Evolutionary conservation across 2,329 filamentous ascomycete species (phyloP).

Genomic region (Grosmannia penicillata): DNA sequence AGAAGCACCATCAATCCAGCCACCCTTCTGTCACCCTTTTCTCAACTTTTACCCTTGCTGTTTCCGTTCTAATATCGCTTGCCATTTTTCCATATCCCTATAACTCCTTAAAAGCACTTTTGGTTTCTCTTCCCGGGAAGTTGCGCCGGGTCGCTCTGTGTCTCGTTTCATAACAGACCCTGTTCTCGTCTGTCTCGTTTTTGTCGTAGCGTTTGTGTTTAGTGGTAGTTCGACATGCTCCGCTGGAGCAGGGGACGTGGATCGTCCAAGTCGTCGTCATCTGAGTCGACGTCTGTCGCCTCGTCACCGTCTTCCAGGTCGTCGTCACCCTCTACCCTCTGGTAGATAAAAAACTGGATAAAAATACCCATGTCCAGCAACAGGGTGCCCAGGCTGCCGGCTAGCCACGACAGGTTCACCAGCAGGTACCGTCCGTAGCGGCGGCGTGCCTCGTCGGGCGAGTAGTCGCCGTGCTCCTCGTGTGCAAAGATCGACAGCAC

Average conservation of each 20-base stretch:
- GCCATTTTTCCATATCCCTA: background rate
- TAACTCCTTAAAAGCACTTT: background rate
- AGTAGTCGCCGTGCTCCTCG: slow-evolving; percentile 44
- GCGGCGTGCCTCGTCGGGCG: slow-evolving; percentile 43
- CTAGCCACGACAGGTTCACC: slow-evolving; percentile 81
- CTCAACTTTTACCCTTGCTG: background rate
- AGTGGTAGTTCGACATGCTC: slow-evolving; percentile 11
- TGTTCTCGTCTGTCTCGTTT: background rate
- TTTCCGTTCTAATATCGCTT: background rate
- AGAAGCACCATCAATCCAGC: too few species aligned
- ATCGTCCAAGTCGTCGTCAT: background rate
- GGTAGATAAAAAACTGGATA: slow-evolving; percentile 81
- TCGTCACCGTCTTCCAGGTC: slow-evolving; percentile 15
- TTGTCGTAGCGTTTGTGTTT: background rate
- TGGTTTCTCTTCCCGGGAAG: background rate
- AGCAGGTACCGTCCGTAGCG: slow-evolving; percentile 73
- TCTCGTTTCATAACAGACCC: background rate
- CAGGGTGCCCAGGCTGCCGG: slow-evolving; percentile 78
- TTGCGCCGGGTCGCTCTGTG: background rate
- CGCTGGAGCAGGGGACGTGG: slow-evolving; percentile 15
- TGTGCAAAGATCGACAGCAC: slow-evolving; percentile 86
- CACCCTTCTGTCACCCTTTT: too few species aligned
- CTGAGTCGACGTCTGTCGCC: slow-evolving; percentile 11
- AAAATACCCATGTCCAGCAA: slow-evolving; percentile 78
- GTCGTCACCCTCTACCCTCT: background rate